Base-by-base conservation (phyloP, 1,139 yeast genomes). In the Candida mesenterica region DNA sequence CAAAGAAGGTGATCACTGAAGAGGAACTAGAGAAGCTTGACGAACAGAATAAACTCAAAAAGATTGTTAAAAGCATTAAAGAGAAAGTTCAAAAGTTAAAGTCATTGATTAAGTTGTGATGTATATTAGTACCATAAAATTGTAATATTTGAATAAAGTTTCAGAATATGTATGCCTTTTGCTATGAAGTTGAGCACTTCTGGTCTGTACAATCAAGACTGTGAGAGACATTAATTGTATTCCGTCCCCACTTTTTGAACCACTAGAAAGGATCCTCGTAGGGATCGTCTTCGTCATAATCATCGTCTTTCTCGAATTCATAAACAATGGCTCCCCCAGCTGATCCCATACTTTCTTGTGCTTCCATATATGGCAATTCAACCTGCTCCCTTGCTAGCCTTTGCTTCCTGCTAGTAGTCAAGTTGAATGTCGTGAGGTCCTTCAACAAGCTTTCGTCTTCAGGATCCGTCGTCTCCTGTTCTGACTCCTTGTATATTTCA, bases 231-330 rank as follows among this genome's bases (percentile, higher is more conserved):
- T n/a, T n/a, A n/a, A n/a, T n/a, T n/a, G n/a, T n/a, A n/a, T n/a
- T n/a, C n/a, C n/a, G n/a, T n/a, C n/a, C n/a, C n/a, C n/a, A n/a
- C n/a, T n/a, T n/a, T 23, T 14, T 19, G 15, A 16, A 13, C 19
- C 6, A 6, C 22, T 57, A 89, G 51, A 89, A 90, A 4, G 97
- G 97, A 53, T 92, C 97, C 55, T 92, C 98, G 50, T 82, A 90
- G 0, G 97, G 97, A 58, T 92, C 98, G 48, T 92, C 97, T 58
- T 92, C 97, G 54, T 92, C 97, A 49, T 89, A 90, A 55, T 90
- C 97, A 56, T 90, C 83, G 46, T 78, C 83, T 49, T 77, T 77
- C 50, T 86, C 95, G 54, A 80, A 90, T 54, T 90, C 94, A 54
- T 90, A 92, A 9, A 92, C 95, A 50, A 92, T 90, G 1, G 98